These are phyloP conservation scores for Camptophora hylomeconis DNA, from an alignment of 2,329 filamentous ascomycete genomes.

Conservation along the genomic window DNA sequence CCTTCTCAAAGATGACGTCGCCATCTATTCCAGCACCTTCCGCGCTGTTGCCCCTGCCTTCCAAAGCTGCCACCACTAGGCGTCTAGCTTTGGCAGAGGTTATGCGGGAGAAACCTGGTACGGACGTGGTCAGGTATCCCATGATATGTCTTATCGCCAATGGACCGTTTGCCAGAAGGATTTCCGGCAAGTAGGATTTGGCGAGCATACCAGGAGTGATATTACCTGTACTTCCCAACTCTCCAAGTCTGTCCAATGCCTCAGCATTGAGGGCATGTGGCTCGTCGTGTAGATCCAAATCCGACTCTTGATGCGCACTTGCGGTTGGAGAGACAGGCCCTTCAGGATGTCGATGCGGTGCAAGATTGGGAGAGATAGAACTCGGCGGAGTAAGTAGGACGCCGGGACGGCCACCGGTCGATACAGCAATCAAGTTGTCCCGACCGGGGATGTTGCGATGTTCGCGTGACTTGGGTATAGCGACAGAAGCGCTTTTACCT, in stretches of 20 bases:
- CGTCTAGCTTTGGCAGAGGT: constrained; percentile 77
- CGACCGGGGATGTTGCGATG: constrained; percentile 25
- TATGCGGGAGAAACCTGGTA: constrained; percentile 80
- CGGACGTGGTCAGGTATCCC: constrained; percentile 81
- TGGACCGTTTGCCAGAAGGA: constrained; percentile 78
- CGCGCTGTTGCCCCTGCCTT: constrained; percentile 55
- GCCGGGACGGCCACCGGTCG: constrained; percentile 13
- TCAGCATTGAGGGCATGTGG: constrained; percentile 30
- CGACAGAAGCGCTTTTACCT: constrained; percentile 36
- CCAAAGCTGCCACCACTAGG: constrained; percentile 81
- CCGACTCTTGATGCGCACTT: constrained; percentile 56
- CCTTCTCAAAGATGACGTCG: constrained; percentile 66
- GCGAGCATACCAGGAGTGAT: constrained; percentile 80
- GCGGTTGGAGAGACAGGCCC: constrained; percentile 32
- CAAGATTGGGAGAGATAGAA: constrained; percentile 80
- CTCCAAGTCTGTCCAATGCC: constrained; percentile 37
- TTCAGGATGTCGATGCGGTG: constrained; percentile 65
- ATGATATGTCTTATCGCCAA: constrained; percentile 91
- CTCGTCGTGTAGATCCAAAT: constrained; percentile 70
- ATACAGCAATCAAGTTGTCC: constrained; percentile 24
- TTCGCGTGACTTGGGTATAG: constrained; percentile 37
- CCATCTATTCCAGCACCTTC: constrained; percentile 41
- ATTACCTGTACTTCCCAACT: constrained; percentile 58
- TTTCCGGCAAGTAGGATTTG: constrained; percentile 79
- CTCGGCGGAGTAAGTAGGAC: constrained; percentile 80